Conservation (phyloP, 805 yeast genomes). For the Ascoidea tarda region DNA sequence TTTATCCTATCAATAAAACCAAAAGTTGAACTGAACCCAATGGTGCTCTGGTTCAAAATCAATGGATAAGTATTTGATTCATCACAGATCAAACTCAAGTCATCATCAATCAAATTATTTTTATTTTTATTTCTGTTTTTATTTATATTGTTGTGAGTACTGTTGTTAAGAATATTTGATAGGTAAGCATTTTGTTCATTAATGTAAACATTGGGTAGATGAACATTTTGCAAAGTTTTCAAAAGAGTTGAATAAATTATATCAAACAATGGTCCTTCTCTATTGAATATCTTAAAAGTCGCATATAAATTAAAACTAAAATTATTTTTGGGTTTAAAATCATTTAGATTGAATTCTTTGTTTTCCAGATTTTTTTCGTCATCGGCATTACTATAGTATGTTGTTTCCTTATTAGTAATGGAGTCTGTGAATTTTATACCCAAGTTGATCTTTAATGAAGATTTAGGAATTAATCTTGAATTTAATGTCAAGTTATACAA, state of each 20-base stretch:
- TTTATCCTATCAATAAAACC: conserved; percentile 40
- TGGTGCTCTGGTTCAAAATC: conserved; percentile 21
- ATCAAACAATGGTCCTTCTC: conserved; percentile 75
- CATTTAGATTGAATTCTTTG: conserved; percentile 12
- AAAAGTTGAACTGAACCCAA: conserved; percentile 31
- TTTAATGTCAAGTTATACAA: conserved; percentile 46
- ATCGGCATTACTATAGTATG: conserved; percentile 32
- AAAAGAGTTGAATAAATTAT: conserved; percentile 57
- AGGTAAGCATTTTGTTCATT: conserved; percentile 47
- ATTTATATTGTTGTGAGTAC: conserved; percentile 2
- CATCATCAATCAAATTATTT: conserved; percentile 35
- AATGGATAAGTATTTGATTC: conserved; percentile 24
- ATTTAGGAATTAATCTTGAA: conserved; percentile 34
- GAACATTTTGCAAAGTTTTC: conserved; percentile 42
- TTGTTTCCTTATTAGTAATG: conserved; percentile 31
- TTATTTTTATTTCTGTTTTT: conserved; percentile 37
- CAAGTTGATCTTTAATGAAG: conserved; percentile 42
- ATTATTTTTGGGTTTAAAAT: conserved; percentile 24
- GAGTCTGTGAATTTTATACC: conserved; percentile 32
- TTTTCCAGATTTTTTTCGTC: conserved; percentile 15
- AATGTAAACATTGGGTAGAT: conserved; percentile 53
- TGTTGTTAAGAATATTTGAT: conserved; percentile 2
- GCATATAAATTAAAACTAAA: conserved; percentile 56
- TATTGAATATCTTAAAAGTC: conserved; percentile 60
- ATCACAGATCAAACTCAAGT: conserved; percentile 46